These are phyloP conservation scores for Paraphaeosphaeria minitans DNA, from an alignment of 2,329 filamentous ascomycete species.

Conservation along the genomic window DNA sequence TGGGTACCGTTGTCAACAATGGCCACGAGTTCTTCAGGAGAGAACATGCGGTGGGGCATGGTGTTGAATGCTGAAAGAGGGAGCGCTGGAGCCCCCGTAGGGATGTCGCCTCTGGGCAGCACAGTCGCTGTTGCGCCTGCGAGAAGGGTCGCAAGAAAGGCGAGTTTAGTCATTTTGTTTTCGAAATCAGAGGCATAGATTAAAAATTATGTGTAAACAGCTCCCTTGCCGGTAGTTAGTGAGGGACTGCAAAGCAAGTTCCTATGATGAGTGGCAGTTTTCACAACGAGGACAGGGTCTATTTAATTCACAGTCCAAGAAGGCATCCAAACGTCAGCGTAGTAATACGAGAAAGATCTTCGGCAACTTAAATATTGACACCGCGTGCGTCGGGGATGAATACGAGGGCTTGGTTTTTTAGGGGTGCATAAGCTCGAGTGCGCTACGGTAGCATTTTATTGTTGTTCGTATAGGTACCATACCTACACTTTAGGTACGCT, in stretches of 20 bases:
- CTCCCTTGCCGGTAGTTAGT: not conserved
- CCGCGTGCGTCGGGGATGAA: not conserved
- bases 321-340: not conserved
- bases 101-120: conserved; percentile 1
- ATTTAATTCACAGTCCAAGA: not conserved
- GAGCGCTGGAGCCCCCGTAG: not conserved
- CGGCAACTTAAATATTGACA: not conserved
- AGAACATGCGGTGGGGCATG: not conserved
- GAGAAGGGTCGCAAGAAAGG: not conserved
- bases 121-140: not conserved
- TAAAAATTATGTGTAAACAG: not conserved
- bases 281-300: not conserved
- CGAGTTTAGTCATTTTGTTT: not conserved
- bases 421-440: not conserved
- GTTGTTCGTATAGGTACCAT: not conserved
- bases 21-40: not conserved
- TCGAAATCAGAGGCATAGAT: not conserved
- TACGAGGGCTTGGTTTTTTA: not conserved
- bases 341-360: not conserved
- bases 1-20: conserved; percentile 1
- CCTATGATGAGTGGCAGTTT: not conserved
- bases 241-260: not conserved
- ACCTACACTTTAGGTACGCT: not conserved
- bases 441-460: not conserved
- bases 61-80: conserved; percentile 7